Conservation (phyloP, 2,329 filamentous ascomycete genomes). For the Fusarium brachygibbosum region DNA sequence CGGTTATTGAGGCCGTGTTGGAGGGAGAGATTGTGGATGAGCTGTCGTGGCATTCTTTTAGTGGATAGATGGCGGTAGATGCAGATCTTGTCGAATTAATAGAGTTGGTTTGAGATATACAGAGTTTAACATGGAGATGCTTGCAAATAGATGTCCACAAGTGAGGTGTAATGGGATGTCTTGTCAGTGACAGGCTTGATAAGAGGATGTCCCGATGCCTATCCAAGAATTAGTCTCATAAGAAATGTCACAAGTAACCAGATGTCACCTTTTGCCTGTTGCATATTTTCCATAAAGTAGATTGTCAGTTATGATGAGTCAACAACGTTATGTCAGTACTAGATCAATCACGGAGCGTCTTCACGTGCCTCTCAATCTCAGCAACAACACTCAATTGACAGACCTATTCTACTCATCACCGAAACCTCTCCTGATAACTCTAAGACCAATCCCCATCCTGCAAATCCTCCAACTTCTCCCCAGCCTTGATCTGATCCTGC, state of each 20-base stretch:
- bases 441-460: constrained; percentile 38
- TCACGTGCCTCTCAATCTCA: neutral
- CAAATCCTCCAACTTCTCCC: constrained; percentile 34
- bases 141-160: neutral
- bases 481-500: constrained; percentile 30
- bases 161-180: neutral
- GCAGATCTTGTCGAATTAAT: neutral
- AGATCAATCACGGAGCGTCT: accelerated
- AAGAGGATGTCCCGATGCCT: too few relatives aligned
- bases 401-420: too few relatives aligned
- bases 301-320: accelerated
- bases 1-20: constrained; percentile 25
- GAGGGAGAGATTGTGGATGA: neutral
- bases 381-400: neutral
- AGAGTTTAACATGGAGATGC: neutral
- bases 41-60: neutral
- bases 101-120: neutral
- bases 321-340: accelerated
- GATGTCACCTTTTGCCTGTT: neutral
- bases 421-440: too few relatives aligned
- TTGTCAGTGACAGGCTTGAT: accelerated
- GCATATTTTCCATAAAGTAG: accelerated
- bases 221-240: neutral
- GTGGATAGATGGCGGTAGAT: neutral
- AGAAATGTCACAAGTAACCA: too few relatives aligned